Evolutionary conservation across 805 yeast genomes (phyloP).

Genomic region (Debaryomyces castellii): DNA sequence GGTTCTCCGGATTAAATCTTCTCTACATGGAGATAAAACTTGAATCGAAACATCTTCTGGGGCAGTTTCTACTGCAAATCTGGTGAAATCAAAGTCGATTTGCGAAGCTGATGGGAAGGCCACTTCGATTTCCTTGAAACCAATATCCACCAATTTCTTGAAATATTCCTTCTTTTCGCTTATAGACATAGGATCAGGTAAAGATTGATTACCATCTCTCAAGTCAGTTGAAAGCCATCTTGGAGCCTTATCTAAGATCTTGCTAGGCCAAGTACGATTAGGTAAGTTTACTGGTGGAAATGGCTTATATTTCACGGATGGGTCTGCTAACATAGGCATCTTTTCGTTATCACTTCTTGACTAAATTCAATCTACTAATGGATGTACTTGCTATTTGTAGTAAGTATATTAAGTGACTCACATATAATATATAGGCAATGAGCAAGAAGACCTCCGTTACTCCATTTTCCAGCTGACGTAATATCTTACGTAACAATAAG

Average conservation of each 20-base stretch:
- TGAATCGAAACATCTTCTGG: conserved; percentile 79
- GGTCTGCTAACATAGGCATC: conserved; percentile 50
- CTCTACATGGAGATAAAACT: conserved; percentile 75
- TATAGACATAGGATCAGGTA: conserved; percentile 85
- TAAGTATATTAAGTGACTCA: not conserved
- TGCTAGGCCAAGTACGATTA: conserved; percentile 70
- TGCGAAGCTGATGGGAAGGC: conserved; percentile 82
- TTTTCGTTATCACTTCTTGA: not conserved
- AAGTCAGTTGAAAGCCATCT: conserved; percentile 83
- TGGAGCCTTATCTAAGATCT: conserved; percentile 60
- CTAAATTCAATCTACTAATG: not conserved
- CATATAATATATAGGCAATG: not conserved
- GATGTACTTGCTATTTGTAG: not conserved
- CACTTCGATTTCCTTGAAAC: conserved; percentile 82
- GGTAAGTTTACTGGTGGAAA: conserved; percentile 58
- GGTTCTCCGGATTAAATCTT: conserved; percentile 67
- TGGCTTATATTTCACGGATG: conserved; percentile 59
- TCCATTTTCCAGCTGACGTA: conserved; percentile 1
- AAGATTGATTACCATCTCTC: conserved; percentile 81
- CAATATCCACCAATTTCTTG: conserved; percentile 64
- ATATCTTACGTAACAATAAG: not conserved
- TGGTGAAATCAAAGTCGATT: conserved; percentile 76
- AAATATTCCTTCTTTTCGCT: conserved; percentile 75
- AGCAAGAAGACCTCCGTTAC: not conserved
- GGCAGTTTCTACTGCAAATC: conserved; percentile 68